These are phyloP conservation scores for Cenchrus americanus DNA, from an alignment of 176 grass and related monocot genomes.

Conservation along the genomic window DNA sequence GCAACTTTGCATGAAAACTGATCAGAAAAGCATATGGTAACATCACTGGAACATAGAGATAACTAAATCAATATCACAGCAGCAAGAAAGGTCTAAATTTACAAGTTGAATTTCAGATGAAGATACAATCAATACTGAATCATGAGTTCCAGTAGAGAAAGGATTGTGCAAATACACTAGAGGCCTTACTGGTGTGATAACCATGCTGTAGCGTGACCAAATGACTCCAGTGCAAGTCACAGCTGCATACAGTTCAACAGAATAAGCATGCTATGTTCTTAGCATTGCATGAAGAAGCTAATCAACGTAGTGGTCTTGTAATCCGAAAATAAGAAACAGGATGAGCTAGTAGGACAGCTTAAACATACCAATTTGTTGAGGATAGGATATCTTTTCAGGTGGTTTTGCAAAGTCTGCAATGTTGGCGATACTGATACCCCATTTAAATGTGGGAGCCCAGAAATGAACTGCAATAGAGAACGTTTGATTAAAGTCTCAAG, in stretches of 20 bases:
- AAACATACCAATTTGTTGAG: conserved; percentile 86
- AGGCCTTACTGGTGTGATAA: conserved; percentile 68
- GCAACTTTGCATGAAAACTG: not conserved
- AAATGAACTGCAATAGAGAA: conserved; percentile 72
- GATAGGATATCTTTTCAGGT: conserved; percentile 92
- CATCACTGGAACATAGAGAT: not conserved
- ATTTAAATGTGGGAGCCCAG: conserved; percentile 96
- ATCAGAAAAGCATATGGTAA: not conserved
- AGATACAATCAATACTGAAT: not conserved
- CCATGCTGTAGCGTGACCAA: conserved; percentile 73
- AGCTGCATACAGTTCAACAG: conserved; percentile 49
- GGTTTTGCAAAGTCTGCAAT: conserved; percentile 90
- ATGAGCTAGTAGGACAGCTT: conserved; percentile 10
- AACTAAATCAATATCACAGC: conserved; percentile 6
- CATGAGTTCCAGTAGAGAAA: not conserved
- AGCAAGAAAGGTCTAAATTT: not conserved
- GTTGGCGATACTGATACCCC: conserved; percentile 95
- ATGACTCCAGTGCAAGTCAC: conserved; percentile 68
- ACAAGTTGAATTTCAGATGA: not conserved
- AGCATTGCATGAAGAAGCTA: conserved; percentile 7
- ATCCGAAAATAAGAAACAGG: not conserved
- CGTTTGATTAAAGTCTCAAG: conserved; percentile 7
- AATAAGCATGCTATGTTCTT: not conserved
- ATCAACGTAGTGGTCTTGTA: not conserved
- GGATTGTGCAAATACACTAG: not conserved